Conservation (phyloP, 2,329 filamentous ascomycete genomes). For the Epichloe gansuensis region DNA sequence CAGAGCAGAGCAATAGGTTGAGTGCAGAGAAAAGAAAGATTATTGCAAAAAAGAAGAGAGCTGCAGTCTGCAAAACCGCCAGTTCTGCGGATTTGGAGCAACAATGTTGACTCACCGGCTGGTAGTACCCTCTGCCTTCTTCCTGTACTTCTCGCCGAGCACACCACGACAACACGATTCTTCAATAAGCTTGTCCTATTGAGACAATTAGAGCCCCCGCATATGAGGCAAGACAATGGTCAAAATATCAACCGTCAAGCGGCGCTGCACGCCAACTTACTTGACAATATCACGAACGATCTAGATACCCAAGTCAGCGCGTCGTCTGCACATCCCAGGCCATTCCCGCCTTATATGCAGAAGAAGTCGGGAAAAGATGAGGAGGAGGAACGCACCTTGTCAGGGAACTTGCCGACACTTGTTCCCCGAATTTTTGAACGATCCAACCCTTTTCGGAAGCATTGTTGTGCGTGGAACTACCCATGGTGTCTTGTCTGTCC, state of each 20-base stretch:
- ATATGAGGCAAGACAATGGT: neutral
- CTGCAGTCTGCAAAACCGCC: neutral
- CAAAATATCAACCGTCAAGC: neutral
- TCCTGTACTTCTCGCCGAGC: slow-evolving; percentile 87
- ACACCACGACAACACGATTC: slow-evolving; percentile 80
- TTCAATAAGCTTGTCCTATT: slow-evolving; percentile 39
- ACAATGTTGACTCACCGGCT: slow-evolving; percentile 60
- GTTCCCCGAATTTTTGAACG: slow-evolving; percentile 95
- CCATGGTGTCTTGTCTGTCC: slow-evolving; percentile 15
- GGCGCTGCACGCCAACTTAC: slow-evolving; percentile 15
- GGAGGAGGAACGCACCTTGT: slow-evolving; percentile 37
- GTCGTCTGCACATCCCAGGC: neutral
- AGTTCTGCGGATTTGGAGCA: neutral
- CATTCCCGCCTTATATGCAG: neutral
- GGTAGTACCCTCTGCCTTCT: slow-evolving; percentile 89
- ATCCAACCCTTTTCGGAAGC: slow-evolving; percentile 51
- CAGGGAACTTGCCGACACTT: slow-evolving; percentile 86
- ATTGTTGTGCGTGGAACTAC: slow-evolving; percentile 22
- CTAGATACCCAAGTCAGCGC: slow-evolving; percentile 13
- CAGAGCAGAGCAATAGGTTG: neutral
- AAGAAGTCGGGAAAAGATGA: neutral
- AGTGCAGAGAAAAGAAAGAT: too few relatives aligned
- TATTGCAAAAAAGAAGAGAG: neutral
- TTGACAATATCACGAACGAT: slow-evolving; percentile 32
- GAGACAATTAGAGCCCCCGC: neutral